phyloP scores from a whole-genome alignment of 2,329 filamentous ascomycete species.

The Ophiostoma sp. region DNA sequence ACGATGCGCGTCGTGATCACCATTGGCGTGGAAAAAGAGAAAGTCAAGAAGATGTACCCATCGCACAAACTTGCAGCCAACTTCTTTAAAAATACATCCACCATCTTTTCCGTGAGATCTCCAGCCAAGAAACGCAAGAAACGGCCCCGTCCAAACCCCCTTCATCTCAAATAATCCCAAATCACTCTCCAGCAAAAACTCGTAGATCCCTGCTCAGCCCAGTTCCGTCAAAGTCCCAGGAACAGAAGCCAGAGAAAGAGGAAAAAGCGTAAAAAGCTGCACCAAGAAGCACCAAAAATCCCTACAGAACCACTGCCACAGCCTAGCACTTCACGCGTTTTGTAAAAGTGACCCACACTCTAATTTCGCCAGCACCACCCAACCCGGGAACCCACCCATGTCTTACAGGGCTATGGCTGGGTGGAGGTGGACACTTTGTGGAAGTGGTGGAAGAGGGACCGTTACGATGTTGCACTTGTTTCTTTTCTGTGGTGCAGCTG shows the following conservation, averaged over 20 bases:
- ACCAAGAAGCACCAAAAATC: background rate
- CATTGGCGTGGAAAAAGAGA: background rate
- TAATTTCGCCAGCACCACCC: slow-evolving; percentile 19
- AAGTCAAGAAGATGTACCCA: background rate
- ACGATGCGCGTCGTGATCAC: slow-evolving; percentile 6
- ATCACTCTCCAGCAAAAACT: no score
- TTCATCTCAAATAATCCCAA: slow-evolving; percentile 1
- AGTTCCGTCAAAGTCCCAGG: background rate
- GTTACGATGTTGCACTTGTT: background rate
- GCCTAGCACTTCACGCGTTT: background rate
- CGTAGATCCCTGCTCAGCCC: slow-evolving; percentile 14
- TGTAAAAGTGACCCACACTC: background rate
- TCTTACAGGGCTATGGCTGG: slow-evolving; percentile 7
- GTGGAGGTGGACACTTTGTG: background rate
- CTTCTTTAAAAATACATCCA: background rate
- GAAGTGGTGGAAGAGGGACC: background rate
- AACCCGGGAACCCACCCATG: background rate
- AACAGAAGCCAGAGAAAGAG: background rate
- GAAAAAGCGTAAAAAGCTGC: no score
- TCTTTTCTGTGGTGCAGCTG: background rate
- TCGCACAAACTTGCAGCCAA: background rate
- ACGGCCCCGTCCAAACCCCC: background rate
- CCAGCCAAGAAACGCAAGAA: background rate
- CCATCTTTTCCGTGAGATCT: background rate
- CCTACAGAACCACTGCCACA: background rate